Conservation (phyloP, 306 rosid genomes). For the Cajanus cajan region DNA sequence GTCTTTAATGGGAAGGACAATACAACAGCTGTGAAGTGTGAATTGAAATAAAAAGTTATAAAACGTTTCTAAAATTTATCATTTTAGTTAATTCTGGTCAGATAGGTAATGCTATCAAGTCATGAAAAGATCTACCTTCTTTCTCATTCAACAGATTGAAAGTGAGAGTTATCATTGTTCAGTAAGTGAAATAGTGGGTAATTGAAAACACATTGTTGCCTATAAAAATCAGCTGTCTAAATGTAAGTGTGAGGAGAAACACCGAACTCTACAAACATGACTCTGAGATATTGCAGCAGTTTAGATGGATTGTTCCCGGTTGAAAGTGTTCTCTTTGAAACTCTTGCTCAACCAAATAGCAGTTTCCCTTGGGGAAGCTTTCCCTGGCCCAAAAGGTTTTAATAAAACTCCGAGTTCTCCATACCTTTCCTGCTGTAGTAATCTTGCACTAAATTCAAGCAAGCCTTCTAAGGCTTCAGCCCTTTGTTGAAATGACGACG, state of each 20-base stretch:
- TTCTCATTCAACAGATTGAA: slow-evolving; percentile 22
- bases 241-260: slow-evolving; percentile 27
- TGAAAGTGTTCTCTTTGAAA: slow-evolving; percentile 64
- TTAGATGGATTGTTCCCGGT: slow-evolving; percentile 45
- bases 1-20: neutral
- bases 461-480: slow-evolving; percentile 92
- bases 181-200: neutral
- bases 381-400: slow-evolving; percentile 92
- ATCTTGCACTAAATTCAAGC: slow-evolving; percentile 91
- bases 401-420: slow-evolving; percentile 84
- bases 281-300: slow-evolving; percentile 27
- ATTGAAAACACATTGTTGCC: slow-evolving; percentile 26
- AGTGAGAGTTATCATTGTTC: slow-evolving; percentile 9
- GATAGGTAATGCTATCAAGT: neutral
- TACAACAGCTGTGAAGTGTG: neutral
- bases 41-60: neutral
- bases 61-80: neutral
- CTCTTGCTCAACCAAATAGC: slow-evolving; percentile 95
- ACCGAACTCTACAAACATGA: slow-evolving; percentile 26
- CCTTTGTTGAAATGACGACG: slow-evolving; percentile 74
- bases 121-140: neutral
- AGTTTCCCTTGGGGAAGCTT: slow-evolving; percentile 92
- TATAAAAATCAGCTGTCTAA: slow-evolving; percentile 38
- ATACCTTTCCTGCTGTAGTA: slow-evolving; percentile 79
- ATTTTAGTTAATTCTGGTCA: neutral